phyloP scores from a whole-genome alignment of 108 stramenopile species.

The Ochromonas danica region DNA sequence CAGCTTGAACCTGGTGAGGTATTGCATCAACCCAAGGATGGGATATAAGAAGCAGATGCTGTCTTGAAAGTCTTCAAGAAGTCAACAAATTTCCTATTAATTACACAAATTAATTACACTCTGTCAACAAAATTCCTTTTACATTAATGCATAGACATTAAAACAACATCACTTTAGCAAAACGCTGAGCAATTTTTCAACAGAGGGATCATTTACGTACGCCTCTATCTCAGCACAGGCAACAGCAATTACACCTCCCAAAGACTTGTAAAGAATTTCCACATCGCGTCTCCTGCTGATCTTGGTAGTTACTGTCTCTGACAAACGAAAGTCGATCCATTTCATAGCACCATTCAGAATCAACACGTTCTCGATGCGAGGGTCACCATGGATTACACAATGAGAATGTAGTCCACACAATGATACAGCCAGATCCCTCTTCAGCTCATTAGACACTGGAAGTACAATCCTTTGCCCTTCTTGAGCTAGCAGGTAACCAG shows the following conservation, averaged over 20 bases:
- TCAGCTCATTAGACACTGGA: not conserved
- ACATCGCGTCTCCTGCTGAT: slow-evolving; percentile 1
- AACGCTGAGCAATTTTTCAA: not conserved
- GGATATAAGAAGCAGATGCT: no score
- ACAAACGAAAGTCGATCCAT: not conserved
- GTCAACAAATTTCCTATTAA: no score
- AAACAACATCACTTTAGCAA: not conserved
- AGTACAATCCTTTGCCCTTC: not conserved
- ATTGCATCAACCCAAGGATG: no score
- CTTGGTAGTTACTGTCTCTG: not conserved
- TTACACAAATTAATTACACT: no score
- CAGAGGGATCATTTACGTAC: not conserved
- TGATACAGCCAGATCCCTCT: not conserved
- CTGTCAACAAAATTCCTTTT: no score
- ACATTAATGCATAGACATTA: no score
- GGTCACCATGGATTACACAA: not conserved
- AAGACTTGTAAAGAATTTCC: not conserved
- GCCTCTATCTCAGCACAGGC: not conserved
- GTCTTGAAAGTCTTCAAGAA: no score
- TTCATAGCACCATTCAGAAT: not conserved
- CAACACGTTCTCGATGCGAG: not conserved
- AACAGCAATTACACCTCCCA: not conserved
- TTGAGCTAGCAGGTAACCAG: slow-evolving; percentile 1
- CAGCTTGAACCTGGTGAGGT: no score
- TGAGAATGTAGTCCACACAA: slow-evolving; percentile 1